Conservation (phyloP, 441 rosid species). For the Bruguiera hainesii region DNA sequence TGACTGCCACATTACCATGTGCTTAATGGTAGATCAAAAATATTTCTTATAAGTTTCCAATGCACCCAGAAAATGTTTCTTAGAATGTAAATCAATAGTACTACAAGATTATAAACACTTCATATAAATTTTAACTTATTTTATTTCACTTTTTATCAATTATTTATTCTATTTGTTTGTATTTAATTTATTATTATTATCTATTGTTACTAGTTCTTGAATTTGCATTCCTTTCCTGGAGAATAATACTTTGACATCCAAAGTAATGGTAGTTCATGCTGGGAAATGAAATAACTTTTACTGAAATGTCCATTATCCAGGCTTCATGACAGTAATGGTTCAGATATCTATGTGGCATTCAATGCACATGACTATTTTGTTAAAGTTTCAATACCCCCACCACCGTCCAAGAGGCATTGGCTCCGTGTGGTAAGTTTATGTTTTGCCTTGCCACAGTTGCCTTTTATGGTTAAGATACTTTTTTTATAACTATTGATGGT, state of each 20-base stretch:
- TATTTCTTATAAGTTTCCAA: not conserved
- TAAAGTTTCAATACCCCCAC: constrained; percentile 57
- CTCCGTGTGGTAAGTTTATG: constrained; percentile 70
- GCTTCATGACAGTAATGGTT: constrained; percentile 57
- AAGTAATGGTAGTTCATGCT: too few species aligned
- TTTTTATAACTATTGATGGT: not conserved
- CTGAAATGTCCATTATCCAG: constrained; percentile 30
- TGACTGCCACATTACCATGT: not conserved
- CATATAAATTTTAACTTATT: too few species aligned
- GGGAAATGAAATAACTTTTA: too few species aligned
- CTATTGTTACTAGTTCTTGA: not conserved
- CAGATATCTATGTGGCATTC: constrained; percentile 69
- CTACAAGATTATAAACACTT: too few species aligned
- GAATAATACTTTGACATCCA: too few species aligned
- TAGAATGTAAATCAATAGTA: too few species aligned
- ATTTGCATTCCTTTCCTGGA: constrained; percentile 8
- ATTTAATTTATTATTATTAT: too few species aligned
- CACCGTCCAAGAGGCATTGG: constrained; percentile 58
- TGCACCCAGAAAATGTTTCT: not conserved
- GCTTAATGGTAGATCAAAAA: too few species aligned
- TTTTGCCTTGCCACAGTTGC: not conserved
- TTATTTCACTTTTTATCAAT: too few species aligned
- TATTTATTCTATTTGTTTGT: too few species aligned
- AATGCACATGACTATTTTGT: constrained; percentile 71
- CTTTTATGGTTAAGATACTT: constrained; percentile 10